Evolutionary conservation across 2,329 filamentous ascomycete species (phyloP).

Genomic region (Ophiostoma ulmi): DNA sequence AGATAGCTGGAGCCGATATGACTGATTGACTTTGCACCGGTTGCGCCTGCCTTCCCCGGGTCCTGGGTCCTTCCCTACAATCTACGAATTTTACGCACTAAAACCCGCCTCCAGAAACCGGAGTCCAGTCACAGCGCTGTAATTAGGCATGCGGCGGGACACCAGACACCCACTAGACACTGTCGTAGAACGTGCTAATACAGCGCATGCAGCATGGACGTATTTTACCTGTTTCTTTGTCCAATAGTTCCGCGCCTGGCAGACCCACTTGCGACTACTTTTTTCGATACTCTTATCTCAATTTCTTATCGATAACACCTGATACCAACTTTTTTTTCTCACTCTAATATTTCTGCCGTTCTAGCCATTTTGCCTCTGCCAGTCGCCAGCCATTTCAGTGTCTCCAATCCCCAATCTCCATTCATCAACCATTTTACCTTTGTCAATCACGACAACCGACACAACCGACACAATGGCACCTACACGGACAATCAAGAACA

Average conservation of each 20-base stretch:
- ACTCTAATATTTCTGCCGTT: background rate
- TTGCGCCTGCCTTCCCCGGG: conserved; percentile 10
- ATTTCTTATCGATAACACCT: conserved; percentile 13
- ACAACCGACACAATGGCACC: conserved; percentile 45
- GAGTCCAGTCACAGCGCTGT: conserved; percentile 24
- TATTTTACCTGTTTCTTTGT: background rate
- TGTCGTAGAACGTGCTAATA: background rate
- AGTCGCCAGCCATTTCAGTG: background rate
- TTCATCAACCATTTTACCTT: background rate
- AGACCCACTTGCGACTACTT: background rate
- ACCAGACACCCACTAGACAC: background rate
- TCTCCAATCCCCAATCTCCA: background rate
- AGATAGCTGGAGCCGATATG: background rate
- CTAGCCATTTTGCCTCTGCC: background rate
- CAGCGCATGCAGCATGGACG: conserved; percentile 5
- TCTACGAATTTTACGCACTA: conserved; percentile 3
- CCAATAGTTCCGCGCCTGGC: conserved; percentile 14
- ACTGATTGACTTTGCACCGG: conserved; percentile 7
- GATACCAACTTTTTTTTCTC: conserved; percentile 18
- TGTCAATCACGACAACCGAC: background rate
- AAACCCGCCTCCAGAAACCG: conserved; percentile 6
- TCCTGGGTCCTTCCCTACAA: background rate
- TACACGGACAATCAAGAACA: conserved; percentile 59
- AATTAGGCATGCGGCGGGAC: conserved; percentile 21
- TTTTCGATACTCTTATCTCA: conserved; percentile 3